Evolutionary conservation across 2,329 filamentous ascomycete species (phyloP), one percentile per base, ranked within the genome.

Genomic region (Pseudofabraea citricarpa): DNA sequence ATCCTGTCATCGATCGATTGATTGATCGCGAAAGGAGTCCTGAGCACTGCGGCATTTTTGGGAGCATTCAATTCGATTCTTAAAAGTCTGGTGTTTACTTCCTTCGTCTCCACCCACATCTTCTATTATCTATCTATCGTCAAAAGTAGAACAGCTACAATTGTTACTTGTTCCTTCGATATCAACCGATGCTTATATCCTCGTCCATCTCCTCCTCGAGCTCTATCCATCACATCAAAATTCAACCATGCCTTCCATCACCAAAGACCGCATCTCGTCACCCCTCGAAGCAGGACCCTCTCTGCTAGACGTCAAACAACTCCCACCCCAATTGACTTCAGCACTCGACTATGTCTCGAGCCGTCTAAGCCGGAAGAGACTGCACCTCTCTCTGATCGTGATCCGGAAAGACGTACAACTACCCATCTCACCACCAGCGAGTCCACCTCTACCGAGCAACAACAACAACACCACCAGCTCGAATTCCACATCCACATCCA

Each of bases 201-300:
- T n/a, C n/a, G n/a, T n/a, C n/a, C n/a, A n/a, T n/a, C n/a, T n/a
- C n/a, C n/a, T n/a, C n/a, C n/a, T n/a, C n/a, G n/a, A n/a, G n/a
- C n/a, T n/a, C n/a, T n/a, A n/a, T n/a, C n/a, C n/a, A n/a, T n/a
- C n/a, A n/a, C n/a, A n/a, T n/a, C n/a, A n/a, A n/a, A n/a, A n/a
- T n/a, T n/a, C 2, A 13, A 22, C 45, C 48, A 44, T 46, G 6
- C 60, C 60, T 57, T 37, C 54, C 33, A 56, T 59, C 47, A 46
- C 51, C 56, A 83, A 79, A 63, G 65, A 70, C 43, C 68, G 65
- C 44, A 83, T 83, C 54, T 83, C 79, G 2, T 73, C 77, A 39
- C 79, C 80, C 12, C 70, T 84, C 44, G 80, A 83, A 67, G 79
- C 79, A 21, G 79, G 79, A 15, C 65, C 67, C 32, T 82, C 79